Conservation (phyloP, 2,329 filamentous ascomycete species). For the Fusarium sacchari region DNA sequence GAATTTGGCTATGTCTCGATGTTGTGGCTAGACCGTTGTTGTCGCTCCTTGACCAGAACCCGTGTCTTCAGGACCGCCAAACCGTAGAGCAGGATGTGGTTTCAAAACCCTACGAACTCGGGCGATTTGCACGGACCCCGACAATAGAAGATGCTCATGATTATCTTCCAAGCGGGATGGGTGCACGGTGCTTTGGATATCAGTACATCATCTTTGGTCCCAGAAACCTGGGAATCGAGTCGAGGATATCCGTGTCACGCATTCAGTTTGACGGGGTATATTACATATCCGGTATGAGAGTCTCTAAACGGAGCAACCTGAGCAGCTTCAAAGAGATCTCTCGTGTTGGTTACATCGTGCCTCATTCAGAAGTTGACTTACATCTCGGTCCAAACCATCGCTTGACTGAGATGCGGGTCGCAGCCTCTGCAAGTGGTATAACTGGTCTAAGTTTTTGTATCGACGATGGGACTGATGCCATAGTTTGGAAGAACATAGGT, state of each 20-base stretch:
- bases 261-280: neutral
- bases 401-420: neutral
- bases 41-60: neutral
- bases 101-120: neutral
- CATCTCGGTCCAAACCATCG: neutral
- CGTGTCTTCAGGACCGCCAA: neutral
- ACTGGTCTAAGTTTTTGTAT: neutral
- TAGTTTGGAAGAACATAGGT: neutral
- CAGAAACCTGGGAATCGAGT: accelerated
- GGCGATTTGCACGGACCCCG: neutral
- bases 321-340: neutral
- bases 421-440: neutral
- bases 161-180: neutral
- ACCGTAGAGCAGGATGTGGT: neutral
- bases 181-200: neutral
- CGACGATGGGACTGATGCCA: neutral
- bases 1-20: neutral
- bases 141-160: neutral
- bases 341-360: neutral
- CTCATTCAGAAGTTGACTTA: neutral
- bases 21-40: neutral
- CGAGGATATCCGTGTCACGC: neutral
- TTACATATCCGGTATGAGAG: neutral
- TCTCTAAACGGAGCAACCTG: neutral
- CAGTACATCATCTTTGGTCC: neutral